phyloP scores from a whole-genome alignment of 2,329 filamentous ascomycete species.

The Microdochium paspali region DNA sequence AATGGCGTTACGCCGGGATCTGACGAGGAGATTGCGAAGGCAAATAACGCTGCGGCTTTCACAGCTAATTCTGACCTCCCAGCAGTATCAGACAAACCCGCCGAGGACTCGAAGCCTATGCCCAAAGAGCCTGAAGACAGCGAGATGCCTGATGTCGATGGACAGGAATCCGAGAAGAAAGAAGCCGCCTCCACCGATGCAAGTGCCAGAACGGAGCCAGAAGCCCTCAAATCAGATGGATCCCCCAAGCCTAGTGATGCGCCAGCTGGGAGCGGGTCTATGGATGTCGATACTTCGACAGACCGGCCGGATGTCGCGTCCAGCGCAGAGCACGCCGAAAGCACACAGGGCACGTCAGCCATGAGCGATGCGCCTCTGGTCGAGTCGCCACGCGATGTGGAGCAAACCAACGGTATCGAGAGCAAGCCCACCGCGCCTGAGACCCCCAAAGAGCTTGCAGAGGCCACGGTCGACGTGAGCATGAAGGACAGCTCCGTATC shows the following conservation, averaged over 20 bases:
- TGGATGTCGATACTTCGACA: constrained; percentile 18
- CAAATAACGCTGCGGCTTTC: constrained; percentile 13
- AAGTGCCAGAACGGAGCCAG: not conserved
- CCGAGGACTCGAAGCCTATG: constrained; percentile 3
- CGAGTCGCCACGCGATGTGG: constrained; percentile 20
- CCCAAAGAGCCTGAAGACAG: not conserved
- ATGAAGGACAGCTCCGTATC: constrained; percentile 1
- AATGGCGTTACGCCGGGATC: not conserved
- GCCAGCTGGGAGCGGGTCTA: constrained; percentile 10
- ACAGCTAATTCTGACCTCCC: constrained; percentile 10
- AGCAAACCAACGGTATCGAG: not conserved
- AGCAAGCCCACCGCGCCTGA: not conserved
- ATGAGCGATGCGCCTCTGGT: constrained; percentile 10
- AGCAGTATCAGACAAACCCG: constrained; percentile 4
- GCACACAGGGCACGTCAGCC: constrained; percentile 11
- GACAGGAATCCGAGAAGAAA: constrained; percentile 1
- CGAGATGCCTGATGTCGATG: constrained; percentile 11
- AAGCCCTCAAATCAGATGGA: not conserved
- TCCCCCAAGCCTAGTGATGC: not conserved
- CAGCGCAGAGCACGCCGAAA: constrained; percentile 11
- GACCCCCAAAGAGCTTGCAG: not conserved
- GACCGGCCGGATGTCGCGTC: constrained; percentile 10
- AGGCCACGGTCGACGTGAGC: not conserved
- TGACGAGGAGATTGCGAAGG: constrained; percentile 4
- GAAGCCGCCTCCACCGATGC: constrained; percentile 1